Conservation (phyloP, 495 filamentous ascomycete species). For the Arthonia radiata region DNA sequence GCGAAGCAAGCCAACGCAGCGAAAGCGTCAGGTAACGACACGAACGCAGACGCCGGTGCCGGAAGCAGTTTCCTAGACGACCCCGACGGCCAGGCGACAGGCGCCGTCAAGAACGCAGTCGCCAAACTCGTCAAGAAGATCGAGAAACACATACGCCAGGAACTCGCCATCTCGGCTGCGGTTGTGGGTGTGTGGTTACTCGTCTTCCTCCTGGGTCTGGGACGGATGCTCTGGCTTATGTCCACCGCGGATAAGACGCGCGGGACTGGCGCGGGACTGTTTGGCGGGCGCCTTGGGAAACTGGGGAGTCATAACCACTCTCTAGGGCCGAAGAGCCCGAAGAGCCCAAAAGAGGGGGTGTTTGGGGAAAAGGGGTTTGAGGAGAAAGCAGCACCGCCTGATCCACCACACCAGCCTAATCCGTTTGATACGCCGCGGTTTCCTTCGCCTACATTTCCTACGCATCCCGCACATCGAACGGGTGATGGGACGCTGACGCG, state of each 20-base stretch:
- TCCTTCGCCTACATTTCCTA: no score
- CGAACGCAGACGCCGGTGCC: conserved; percentile 24
- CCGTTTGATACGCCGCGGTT: no score
- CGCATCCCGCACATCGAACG: no score
- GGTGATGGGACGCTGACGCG: no score
- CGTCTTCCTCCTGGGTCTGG: conserved; percentile 45
- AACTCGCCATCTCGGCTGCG: conserved; percentile 49
- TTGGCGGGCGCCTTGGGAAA: no score
- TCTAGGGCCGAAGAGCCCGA: no score
- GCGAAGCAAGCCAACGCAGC: conserved; percentile 46
- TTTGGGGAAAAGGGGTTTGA: no score
- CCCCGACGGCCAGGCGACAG: conserved; percentile 38
- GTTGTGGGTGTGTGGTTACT: conserved; percentile 54
- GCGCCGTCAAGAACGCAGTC: conserved; percentile 62
- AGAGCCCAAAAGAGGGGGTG: no score
- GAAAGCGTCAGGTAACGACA: conserved; percentile 28
- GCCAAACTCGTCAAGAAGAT: conserved; percentile 36
- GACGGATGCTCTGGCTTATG: conserved; percentile 33
- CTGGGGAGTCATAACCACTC: no score
- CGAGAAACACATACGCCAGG: conserved; percentile 34
- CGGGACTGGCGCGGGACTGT: conserved; percentile 27
- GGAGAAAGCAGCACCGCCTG: no score
- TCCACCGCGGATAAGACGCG: conserved; percentile 22
- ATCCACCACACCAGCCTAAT: no score
- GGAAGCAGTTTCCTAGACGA: conserved; percentile 55